Conservation (phyloP, 2,329 filamentous ascomycete genomes). For the Cylindrodendrum hubeiense region DNA sequence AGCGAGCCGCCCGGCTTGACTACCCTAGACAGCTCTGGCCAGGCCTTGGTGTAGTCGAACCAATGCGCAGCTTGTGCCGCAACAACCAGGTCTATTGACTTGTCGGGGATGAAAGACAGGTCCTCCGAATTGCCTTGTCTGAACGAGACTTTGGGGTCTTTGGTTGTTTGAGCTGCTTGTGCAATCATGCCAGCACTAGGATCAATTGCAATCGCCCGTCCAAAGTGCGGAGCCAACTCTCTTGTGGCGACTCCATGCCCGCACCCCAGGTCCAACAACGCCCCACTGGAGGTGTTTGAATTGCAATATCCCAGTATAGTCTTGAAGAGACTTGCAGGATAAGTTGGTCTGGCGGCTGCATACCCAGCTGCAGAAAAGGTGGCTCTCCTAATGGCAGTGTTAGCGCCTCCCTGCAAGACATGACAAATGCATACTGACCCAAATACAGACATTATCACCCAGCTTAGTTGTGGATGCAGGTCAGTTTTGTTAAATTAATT, state of each 20-base stretch:
- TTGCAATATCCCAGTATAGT: conserved; percentile 67
- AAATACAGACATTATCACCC: conserved; percentile 40
- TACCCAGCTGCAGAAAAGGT: conserved; percentile 70
- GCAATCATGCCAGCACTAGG: conserved; percentile 69
- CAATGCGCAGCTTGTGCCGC: conserved; percentile 73
- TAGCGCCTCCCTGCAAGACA: not conserved
- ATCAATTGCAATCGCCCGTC: conserved; percentile 65
- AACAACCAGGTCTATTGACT: conserved; percentile 64
- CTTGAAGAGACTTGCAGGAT: conserved; percentile 66
- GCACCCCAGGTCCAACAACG: conserved; percentile 71
- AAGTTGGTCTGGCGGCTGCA: conserved; percentile 70
- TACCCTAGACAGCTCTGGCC: conserved; percentile 66
- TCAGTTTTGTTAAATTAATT: not conserved
- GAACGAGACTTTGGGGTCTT: conserved; percentile 60
- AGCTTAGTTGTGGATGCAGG: not conserved
- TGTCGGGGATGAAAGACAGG: conserved; percentile 61
- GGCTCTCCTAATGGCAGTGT: conserved; percentile 57
- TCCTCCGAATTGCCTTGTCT: conserved; percentile 65
- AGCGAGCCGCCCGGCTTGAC: conserved; percentile 67
- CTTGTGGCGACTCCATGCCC: conserved; percentile 71
- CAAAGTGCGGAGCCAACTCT: conserved; percentile 65
- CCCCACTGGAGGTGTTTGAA: conserved; percentile 45
- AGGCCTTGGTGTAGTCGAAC: conserved; percentile 70
- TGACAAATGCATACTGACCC: conserved; percentile 30
- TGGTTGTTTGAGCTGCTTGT: conserved; percentile 59